Conservation (phyloP, 805 yeast species). For the Vanderwaltozyma verrucispora region DNA sequence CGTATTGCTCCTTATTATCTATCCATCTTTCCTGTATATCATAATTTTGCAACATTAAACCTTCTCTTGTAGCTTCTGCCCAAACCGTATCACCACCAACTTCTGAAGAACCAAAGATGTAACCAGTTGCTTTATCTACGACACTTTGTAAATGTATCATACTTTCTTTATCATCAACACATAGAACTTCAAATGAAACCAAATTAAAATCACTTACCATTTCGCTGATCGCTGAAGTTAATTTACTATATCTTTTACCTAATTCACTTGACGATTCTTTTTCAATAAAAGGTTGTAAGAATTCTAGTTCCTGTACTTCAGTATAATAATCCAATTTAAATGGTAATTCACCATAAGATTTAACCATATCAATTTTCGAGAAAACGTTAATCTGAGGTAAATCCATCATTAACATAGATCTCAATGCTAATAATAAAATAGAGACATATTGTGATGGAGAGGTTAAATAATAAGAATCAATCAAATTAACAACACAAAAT, state of each 20-base stretch:
- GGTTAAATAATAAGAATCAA: constrained; percentile 74
- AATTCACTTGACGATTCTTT: constrained; percentile 66
- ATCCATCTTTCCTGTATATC: constrained; percentile 96
- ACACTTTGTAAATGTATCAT: constrained; percentile 74
- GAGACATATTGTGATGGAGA: constrained; percentile 87
- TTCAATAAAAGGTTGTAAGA: constrained; percentile 56
- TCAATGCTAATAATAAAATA: constrained; percentile 61
- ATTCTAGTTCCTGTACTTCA: constrained; percentile 76
- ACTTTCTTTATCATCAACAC: constrained; percentile 83
- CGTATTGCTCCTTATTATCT: constrained; percentile 71
- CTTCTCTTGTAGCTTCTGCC: constrained; percentile 90
- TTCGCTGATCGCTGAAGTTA: constrained; percentile 73
- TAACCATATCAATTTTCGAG: constrained; percentile 77
- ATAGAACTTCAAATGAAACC: constrained; percentile 78
- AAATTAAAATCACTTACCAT: constrained; percentile 78
- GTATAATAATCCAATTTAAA: constrained; percentile 80
- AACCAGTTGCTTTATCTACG: constrained; percentile 89
- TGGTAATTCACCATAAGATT: constrained; percentile 70
- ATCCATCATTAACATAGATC: constrained; percentile 89
- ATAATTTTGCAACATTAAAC: constrained; percentile 41
- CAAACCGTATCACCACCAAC: constrained; percentile 95
- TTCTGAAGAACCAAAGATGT: constrained; percentile 85
- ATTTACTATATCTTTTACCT: constrained; percentile 49
- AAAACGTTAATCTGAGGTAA: constrained; percentile 89
- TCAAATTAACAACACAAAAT: constrained; percentile 72